Conservation (phyloP, 768 basidiomycete species). For the Chalciporus sphaerocephalus region DNA sequence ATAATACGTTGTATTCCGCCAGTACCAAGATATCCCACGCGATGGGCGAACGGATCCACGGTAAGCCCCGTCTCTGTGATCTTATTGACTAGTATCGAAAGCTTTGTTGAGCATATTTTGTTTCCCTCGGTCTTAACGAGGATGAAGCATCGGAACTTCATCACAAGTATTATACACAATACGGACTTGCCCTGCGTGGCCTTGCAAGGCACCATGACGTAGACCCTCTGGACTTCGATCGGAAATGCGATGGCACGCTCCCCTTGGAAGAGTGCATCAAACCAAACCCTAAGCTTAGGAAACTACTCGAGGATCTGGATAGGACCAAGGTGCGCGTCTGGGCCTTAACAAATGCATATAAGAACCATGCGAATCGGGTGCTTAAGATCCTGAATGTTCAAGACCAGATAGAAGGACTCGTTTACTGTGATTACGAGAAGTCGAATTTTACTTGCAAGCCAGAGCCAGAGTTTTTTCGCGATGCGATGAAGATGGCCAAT, state of each 20-base stretch:
- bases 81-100: neutral
- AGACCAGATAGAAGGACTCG: constrained; percentile 68
- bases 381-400: constrained; percentile 66
- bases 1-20: constrained; percentile 83
- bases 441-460: constrained; percentile 78
- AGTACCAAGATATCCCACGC: constrained; percentile 68
- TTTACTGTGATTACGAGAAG: constrained; percentile 72
- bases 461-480: constrained; percentile 62
- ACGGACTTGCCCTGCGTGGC: constrained; percentile 80
- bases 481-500: constrained; percentile 60
- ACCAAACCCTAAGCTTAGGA: constrained; percentile 55
- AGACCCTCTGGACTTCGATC: constrained; percentile 82
- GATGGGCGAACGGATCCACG: constrained; percentile 78
- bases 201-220: constrained; percentile 71
- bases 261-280: constrained; percentile 78
- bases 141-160: constrained; percentile 69
- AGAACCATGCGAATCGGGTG: constrained; percentile 73
- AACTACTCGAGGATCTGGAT: constrained; percentile 76
- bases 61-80: constrained; percentile 33
- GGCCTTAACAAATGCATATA: constrained; percentile 85
- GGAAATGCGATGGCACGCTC: constrained; percentile 76
- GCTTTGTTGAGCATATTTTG: constrained; percentile 59
- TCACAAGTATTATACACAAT: constrained; percentile 68
- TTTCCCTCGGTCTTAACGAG: constrained; percentile 60
- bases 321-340: constrained; percentile 73